These are phyloP conservation scores for Aethionema arabicum DNA, from an alignment of 345 rosid species.

Conservation along the genomic window DNA sequence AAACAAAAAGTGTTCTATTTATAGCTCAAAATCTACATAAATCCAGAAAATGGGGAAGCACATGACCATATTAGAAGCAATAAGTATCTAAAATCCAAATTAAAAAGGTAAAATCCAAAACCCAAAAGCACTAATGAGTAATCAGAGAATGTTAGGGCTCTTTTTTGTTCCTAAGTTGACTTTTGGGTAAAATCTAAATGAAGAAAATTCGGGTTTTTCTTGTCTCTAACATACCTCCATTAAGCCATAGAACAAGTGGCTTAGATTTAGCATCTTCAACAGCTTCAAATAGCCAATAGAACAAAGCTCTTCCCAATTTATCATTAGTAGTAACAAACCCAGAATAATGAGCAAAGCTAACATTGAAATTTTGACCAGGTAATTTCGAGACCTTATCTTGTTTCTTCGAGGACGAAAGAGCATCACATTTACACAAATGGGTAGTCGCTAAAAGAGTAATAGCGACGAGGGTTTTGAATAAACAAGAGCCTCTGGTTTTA, in stretches of 20 bases:
- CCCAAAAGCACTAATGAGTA: neutral
- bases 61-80: constrained; percentile 2
- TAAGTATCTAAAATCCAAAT: constrained; percentile 6
- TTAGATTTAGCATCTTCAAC: constrained; percentile 69
- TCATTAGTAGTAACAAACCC: constrained; percentile 72
- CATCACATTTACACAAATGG: constrained; percentile 31
- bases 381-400: constrained; percentile 59
- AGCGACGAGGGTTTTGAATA: constrained; percentile 28
- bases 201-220: neutral
- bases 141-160: constrained; percentile 1
- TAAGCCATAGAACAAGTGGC: constrained; percentile 92
- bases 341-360: constrained; percentile 68
- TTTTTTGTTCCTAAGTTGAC: too few species aligned
- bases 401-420: constrained; percentile 46
- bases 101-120: constrained; percentile 8
- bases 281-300: constrained; percentile 87
- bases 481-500: constrained; percentile 23
- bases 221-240: constrained; percentile 51
- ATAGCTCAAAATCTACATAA: constrained; percentile 1
- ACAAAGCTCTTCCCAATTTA: constrained; percentile 66
- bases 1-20: neutral
- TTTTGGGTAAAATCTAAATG: neutral
- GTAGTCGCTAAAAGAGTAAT: constrained; percentile 24
- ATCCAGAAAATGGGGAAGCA: constrained; percentile 8
- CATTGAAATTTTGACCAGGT: constrained; percentile 69